Percentiles rank a stretch among this genome's conserved stretches.
phyloP scores from a whole-genome alignment of 768 basidiomycete genomes.

The Lactifluus hygrophoroides region DNA sequence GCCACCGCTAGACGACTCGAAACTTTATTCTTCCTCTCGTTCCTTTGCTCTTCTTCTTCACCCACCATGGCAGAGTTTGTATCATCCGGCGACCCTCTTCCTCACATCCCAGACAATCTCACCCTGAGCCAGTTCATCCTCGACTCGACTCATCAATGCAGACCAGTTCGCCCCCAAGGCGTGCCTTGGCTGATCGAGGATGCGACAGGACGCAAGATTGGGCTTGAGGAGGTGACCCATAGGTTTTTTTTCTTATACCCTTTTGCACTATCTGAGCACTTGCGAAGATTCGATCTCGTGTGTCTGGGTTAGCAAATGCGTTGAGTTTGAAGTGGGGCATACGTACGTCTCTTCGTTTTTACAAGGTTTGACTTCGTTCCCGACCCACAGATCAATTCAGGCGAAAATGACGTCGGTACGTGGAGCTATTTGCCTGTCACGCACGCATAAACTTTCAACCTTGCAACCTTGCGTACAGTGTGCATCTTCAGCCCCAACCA shows the following conservation, averaged over 20 bases:
- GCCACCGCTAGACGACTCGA: no score
- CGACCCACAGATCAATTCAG: conserved; percentile 20
- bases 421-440: not conserved
- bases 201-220: conserved; percentile 29
- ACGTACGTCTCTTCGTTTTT: conserved; percentile 23
- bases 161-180: conserved; percentile 7
- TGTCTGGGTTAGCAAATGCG: conserved; percentile 33
- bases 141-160: conserved; percentile 18
- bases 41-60: not conserved
- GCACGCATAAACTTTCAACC: not conserved
- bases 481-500: conserved; percentile 24
- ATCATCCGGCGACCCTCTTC: conserved; percentile 2
- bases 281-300: conserved; percentile 30
- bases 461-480: conserved; percentile 13
- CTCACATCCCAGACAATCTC: conserved; percentile 22
- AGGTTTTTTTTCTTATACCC: not conserved
- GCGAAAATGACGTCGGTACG: conserved; percentile 34
- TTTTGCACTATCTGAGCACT: not conserved
- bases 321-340: conserved; percentile 29
- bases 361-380: not conserved
- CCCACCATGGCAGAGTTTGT: conserved; percentile 17
- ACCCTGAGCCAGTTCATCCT: conserved; percentile 23
- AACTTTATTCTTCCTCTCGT: not conserved
- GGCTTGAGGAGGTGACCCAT: conserved; percentile 31
- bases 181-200: conserved; percentile 38